Conservation (phyloP, 257 asterid genomes). For the Coffea eugenioides region DNA sequence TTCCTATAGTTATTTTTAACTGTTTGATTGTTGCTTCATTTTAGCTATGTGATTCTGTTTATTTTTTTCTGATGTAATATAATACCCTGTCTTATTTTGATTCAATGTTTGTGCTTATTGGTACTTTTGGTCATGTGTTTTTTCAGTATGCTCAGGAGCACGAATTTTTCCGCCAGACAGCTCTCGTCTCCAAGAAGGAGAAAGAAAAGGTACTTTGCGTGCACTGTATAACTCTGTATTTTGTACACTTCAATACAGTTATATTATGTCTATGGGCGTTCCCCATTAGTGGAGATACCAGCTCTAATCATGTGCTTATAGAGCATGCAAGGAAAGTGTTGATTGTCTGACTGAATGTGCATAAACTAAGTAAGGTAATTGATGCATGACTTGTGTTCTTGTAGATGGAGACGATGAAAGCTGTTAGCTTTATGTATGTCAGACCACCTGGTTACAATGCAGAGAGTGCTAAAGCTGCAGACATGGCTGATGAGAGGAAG, state of each 20-base stretch:
- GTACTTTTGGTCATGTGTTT: background rate
- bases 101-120: background rate
- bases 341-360: background rate
- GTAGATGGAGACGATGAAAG: constrained; percentile 97
- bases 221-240: background rate
- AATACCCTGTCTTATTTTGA: background rate
- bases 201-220: constrained; percentile 71
- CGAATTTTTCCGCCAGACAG: constrained; percentile 89
- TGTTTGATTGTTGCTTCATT: background rate
- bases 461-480: constrained; percentile 98
- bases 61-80: constrained; percentile 8
- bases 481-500: constrained; percentile 61
- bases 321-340: background rate
- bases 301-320: constrained; percentile 54
- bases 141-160: constrained; percentile 98
- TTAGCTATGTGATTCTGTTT: background rate
- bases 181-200: constrained; percentile 85
- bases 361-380: background rate
- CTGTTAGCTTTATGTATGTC: constrained; percentile 97
- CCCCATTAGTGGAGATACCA: constrained; percentile 63
- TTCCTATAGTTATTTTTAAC: background rate
- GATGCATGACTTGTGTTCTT: constrained; percentile 13
- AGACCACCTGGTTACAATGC: constrained; percentile 97
- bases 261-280: background rate
- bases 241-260: background rate